These are phyloP conservation scores for Ilex paraguariensis DNA, from an alignment of 305 asterid genomes.

Conservation along the genomic window DNA sequence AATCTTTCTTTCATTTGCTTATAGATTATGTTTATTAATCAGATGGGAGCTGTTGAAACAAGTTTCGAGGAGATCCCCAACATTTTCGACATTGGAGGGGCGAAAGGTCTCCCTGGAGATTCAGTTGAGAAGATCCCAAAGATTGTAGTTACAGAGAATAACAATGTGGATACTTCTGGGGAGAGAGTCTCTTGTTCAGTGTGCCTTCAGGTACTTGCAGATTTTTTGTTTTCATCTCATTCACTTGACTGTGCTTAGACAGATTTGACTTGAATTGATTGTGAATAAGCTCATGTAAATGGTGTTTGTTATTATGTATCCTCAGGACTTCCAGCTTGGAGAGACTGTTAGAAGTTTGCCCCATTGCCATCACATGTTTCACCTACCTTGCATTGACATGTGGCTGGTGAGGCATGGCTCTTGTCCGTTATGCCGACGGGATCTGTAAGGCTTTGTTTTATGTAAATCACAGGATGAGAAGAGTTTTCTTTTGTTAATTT, in stretches of 20 bases:
- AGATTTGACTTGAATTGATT: conserved; percentile 4
- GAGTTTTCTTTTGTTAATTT: conserved; percentile 16
- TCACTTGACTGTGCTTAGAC: not conserved
- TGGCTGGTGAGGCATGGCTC: conserved; percentile 98
- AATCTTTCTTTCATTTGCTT: conserved; percentile 5
- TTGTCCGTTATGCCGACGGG: conserved; percentile 98
- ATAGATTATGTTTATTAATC: conserved; percentile 13
- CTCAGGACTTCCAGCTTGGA: conserved; percentile 82
- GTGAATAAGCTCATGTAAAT: conserved; percentile 1
- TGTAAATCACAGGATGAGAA: conserved; percentile 25
- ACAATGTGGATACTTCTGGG: conserved; percentile 60
- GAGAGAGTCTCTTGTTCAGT: conserved; percentile 90
- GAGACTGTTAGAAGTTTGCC: conserved; percentile 89
- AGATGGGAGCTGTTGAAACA: conserved; percentile 95
- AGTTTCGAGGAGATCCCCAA: conserved; percentile 71
- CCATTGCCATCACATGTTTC: conserved; percentile 90
- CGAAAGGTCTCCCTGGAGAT: conserved; percentile 83
- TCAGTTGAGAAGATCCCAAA: conserved; percentile 86
- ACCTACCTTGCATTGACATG: conserved; percentile 90
- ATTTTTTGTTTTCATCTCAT: not conserved
- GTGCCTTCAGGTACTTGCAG: conserved; percentile 78
- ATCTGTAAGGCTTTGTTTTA: conserved; percentile 46
- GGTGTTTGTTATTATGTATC: not conserved
- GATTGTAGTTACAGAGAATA: conserved; percentile 49
- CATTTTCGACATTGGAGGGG: conserved; percentile 89